Percentiles rank a stretch among this genome's conserved stretches.
phyloP scores from a whole-genome alignment of 768 basidiomycete genomes.

The Amanita muscaria region DNA sequence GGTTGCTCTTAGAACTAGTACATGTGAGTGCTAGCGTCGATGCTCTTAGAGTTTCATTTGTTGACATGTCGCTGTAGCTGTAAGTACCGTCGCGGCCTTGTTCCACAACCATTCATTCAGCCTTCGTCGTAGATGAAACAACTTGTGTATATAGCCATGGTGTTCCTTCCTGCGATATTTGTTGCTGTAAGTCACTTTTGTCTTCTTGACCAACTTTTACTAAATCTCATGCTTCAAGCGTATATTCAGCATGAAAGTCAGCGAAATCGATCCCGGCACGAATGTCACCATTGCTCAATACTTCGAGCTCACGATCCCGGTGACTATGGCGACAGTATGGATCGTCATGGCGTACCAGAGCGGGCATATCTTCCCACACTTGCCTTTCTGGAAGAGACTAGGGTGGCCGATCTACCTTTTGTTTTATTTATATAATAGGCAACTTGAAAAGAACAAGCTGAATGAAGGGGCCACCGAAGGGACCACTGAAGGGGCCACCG shows the following conservation, averaged over 20 bases:
- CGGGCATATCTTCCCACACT: conserved; percentile 24
- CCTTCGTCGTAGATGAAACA: conserved; percentile 36
- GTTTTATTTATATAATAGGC: too few relatives aligned
- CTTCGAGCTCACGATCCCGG: conserved; percentile 30
- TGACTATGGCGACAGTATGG: conserved; percentile 48
- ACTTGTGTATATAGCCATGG: conserved; percentile 54
- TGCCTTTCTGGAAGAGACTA: too few relatives aligned
- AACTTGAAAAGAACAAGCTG: too few relatives aligned
- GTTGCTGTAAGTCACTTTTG: conserved; percentile 29
- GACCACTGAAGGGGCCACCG: too few relatives aligned
- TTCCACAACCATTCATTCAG: neutral
- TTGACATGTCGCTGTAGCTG: conserved; percentile 9
- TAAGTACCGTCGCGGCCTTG: neutral
- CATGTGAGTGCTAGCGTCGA: conserved; percentile 16
- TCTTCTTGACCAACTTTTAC: neutral
- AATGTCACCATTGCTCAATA: conserved; percentile 34
- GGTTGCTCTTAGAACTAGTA: conserved; percentile 26
- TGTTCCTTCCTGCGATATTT: conserved; percentile 52
- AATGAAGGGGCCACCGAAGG: too few relatives aligned
- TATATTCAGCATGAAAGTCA: conserved; percentile 54
- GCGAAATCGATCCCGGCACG: conserved; percentile 30
- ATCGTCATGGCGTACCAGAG: conserved; percentile 48
- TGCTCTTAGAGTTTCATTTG: neutral
- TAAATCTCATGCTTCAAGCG: conserved; percentile 18
- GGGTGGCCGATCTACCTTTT: too few relatives aligned